phyloP scores from a whole-genome alignment of 176 grass and related monocot genomes.

The Phoenix dactylifera region DNA sequence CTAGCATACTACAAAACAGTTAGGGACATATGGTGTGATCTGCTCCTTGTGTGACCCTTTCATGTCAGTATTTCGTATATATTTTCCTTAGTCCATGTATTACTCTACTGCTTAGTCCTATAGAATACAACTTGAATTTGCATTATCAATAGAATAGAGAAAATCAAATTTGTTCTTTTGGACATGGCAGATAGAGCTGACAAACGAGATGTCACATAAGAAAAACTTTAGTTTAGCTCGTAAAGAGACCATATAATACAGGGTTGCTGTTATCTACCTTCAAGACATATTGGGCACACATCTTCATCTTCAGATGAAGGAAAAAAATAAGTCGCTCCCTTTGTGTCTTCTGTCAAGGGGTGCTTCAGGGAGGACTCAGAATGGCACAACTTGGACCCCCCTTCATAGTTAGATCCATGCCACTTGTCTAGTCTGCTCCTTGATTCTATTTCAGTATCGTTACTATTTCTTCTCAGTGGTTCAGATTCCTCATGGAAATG shows the following conservation, averaged over 20 bases:
- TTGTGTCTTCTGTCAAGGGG: slow-evolving; percentile 37
- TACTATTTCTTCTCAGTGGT: slow-evolving; percentile 53
- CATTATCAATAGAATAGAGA: too few relatives aligned
- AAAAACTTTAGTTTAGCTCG: background rate
- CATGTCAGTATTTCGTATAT: too few relatives aligned
- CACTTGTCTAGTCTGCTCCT: slow-evolving; percentile 34
- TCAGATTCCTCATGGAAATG: slow-evolving; percentile 65
- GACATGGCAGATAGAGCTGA: background rate
- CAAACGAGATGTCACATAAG: background rate
- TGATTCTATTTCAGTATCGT: slow-evolving; percentile 35
- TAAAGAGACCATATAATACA: background rate
- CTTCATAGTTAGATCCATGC: slow-evolving; percentile 56
- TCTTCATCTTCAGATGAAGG: slow-evolving; percentile 86
- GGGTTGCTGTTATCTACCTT: slow-evolving; percentile 37
- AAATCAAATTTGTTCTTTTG: too few relatives aligned
- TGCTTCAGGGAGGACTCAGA: slow-evolving; percentile 48
- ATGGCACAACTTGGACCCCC: slow-evolving; percentile 42
- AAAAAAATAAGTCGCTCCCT: slow-evolving; percentile 47
- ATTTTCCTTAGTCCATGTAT: too few relatives aligned
- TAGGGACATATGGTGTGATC: too few relatives aligned
- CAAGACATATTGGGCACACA: slow-evolving; percentile 94
- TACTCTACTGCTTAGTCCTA: too few relatives aligned
- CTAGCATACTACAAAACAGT: too few relatives aligned
- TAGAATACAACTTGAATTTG: too few relatives aligned
- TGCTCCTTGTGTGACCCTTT: too few relatives aligned